Base-by-base conservation (phyloP, 805 yeast genomes). In the Ogataea trehaloabstinens region DNA sequence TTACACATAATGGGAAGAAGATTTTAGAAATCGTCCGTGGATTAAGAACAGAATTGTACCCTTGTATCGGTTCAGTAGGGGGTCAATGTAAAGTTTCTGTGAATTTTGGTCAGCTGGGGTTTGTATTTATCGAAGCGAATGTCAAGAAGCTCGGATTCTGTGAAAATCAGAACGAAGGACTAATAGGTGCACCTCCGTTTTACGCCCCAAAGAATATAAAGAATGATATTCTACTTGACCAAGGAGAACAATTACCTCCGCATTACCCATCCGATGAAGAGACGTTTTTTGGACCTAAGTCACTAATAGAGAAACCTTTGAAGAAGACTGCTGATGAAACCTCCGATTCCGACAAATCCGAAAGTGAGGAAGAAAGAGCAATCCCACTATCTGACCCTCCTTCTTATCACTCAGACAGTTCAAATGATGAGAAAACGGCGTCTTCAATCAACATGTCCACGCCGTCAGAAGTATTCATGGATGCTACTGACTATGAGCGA, bases 121-220 rank as follows among this genome's bases (percentile, higher is more conserved):
- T 79, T 65, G 96, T 90, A 1, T 88, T 76, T 54, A 86, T 90
- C 35, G 96, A 89, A 55, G 96, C 89, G 2, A 88, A 89, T 56
- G 81, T 76, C 12, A 63, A 77, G 41, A 75, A 74, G 53, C 68
- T 74, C 37, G 82, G 81, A 4, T 76, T 76, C 45, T 72, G 78
- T 41, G 73, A 78, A 18, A 68, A 69, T 21, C 70, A 68, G 36
- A 64, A 64, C 42, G 69, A 64, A 39, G 70, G 68, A 2, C 40
- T 49, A 6, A 54, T 65, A 21, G 70, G 70, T 11, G 69, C 70
- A 3, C 70, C 70, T 7, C 70, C 70, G 0, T 35, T 57, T 15
- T 65, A 65, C 35, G 49, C 57, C 5, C 52, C 54, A 5, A 51
- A 47, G 24, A 54, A 49, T 7, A 48, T 53, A n/a, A 50, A 44